Base-by-base conservation (phyloP, 805 yeast species). In the Lipomyces yamanashiensis region DNA sequence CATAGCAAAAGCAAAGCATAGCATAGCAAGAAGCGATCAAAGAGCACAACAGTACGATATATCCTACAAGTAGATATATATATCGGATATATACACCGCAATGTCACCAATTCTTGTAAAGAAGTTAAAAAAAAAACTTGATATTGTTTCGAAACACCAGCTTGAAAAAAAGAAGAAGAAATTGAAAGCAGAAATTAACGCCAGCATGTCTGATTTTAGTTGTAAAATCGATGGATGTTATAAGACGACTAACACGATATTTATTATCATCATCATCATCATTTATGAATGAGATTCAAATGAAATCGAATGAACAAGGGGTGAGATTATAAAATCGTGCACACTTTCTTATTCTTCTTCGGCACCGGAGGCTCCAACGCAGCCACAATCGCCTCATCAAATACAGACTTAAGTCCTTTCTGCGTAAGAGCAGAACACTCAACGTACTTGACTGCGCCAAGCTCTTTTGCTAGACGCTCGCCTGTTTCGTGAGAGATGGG, bases 401-500 rank as follows among this genome's bases (percentile, higher is more conserved):
- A 93, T n/a, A 93, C 97, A 70, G 96, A 92, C 80, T 93, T 95
- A 76, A 95, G 84, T 13, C 99, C 99, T 75, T 92, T 87, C 79
- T 93, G 99, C 57, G 98, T 95, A 74, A 95, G 83, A 9, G 99
- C 99, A 10, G 98, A 92, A 78, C 99, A 93, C 79, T 93, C 99
- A 51, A 93, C 96, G 78, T 93, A 93, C 78, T 93, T 92, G 57
- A 95, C 97, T 17, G 98, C 98, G 70, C 95, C 88, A 72, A 92
- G 83, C 72, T 93, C 98, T 78, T 89, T 89, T 48, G 99, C 98
- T 70, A 93, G 83, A 76, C 89, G 87, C 73, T 91, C 96, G 72
- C 98, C 99, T 78, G 85, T 89, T 70, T 90, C 96, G 53, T 87
- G 81, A 57, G 90, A 80, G 73, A 93, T 91, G 64, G 97, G 97